Conservation (phyloP, 1,284 basidiomycete genomes). For the Trichosporon sp. region DNA sequence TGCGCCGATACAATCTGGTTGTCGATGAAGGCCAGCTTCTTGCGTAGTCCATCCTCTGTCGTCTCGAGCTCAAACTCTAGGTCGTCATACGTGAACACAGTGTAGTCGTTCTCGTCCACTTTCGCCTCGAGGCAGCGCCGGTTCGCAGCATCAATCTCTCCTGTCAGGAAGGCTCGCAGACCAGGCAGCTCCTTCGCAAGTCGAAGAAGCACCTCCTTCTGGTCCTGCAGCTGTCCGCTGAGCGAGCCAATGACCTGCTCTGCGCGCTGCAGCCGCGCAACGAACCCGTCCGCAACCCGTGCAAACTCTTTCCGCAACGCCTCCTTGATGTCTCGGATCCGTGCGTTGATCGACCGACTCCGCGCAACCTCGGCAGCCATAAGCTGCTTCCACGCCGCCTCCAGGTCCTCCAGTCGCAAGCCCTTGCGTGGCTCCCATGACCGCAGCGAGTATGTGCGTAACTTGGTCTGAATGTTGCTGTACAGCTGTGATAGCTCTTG, state of each 20-base stretch:
- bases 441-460: slow-evolving; percentile 79
- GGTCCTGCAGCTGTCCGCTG: slow-evolving; percentile 55
- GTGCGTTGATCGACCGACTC: slow-evolving; percentile 79
- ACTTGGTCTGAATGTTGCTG: slow-evolving; percentile 89
- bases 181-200: slow-evolving; percentile 29
- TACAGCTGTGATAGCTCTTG: slow-evolving; percentile 84
- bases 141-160: slow-evolving; percentile 51
- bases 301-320: slow-evolving; percentile 76
- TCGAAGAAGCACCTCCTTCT: slow-evolving; percentile 31
- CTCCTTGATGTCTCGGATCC: slow-evolving; percentile 89
- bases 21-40: slow-evolving; percentile 91
- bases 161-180: slow-evolving; percentile 25
- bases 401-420: slow-evolving; percentile 67
- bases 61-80: slow-evolving; percentile 84
- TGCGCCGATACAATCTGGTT: slow-evolving; percentile 84
- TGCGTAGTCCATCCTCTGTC: slow-evolving; percentile 70
- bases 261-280: slow-evolving; percentile 62
- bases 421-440: slow-evolving; percentile 76
- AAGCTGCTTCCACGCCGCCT: slow-evolving; percentile 68
- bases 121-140: slow-evolving; percentile 79
- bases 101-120: slow-evolving; percentile 96
- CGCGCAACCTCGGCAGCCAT: slow-evolving; percentile 68
- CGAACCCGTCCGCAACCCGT: slow-evolving; percentile 74
- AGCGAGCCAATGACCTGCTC: slow-evolving; percentile 71
- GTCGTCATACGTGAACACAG: slow-evolving; percentile 83